Percentiles rank a stretch among this genome's conserved stretches.
Evolutionary conservation across 2,329 filamentous ascomycete genomes (phyloP).

Genomic region (Plenodomus tracheiphilus): DNA sequence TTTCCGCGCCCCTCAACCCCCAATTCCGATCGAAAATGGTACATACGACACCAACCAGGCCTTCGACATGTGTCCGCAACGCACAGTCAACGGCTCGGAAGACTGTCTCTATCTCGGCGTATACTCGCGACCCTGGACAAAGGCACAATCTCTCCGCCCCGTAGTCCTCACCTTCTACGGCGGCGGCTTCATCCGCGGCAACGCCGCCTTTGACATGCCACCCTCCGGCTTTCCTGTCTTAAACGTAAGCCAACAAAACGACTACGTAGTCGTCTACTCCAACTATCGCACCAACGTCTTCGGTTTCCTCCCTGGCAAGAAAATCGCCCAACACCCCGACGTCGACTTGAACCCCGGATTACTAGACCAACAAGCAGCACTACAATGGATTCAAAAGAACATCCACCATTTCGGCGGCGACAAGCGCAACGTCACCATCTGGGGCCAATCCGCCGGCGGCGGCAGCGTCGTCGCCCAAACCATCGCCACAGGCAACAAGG

Average conservation of each 20-base stretch:
- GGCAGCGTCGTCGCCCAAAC: constrained; percentile 58
- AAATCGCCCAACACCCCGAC: constrained; percentile 50
- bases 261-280: constrained; percentile 56
- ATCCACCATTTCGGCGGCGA: constrained; percentile 60
- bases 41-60: constrained; percentile 59
- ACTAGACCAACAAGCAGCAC: constrained; percentile 56
- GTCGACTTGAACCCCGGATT: constrained; percentile 57
- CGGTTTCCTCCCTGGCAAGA: constrained; percentile 57
- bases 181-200: constrained; percentile 63
- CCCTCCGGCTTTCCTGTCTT: constrained; percentile 62
- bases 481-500: constrained; percentile 52
- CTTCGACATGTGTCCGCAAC: constrained; percentile 63
- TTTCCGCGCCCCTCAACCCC: constrained; percentile 64
- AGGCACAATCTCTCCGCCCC: constrained; percentile 50
- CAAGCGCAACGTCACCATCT: constrained; percentile 55
- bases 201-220: constrained; percentile 58
- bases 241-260: constrained; percentile 56
- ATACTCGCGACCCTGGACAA: constrained; percentile 61
- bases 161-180: constrained; percentile 65
- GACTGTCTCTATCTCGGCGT: constrained; percentile 66
- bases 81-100: constrained; percentile 59
- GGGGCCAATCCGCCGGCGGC: constrained; percentile 60
- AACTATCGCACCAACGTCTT: constrained; percentile 64
- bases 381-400: constrained; percentile 59
- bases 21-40: constrained; percentile 51